Conservation (phyloP, 2,329 filamentous ascomycete species). For the Leptographium wingfieldii region DNA sequence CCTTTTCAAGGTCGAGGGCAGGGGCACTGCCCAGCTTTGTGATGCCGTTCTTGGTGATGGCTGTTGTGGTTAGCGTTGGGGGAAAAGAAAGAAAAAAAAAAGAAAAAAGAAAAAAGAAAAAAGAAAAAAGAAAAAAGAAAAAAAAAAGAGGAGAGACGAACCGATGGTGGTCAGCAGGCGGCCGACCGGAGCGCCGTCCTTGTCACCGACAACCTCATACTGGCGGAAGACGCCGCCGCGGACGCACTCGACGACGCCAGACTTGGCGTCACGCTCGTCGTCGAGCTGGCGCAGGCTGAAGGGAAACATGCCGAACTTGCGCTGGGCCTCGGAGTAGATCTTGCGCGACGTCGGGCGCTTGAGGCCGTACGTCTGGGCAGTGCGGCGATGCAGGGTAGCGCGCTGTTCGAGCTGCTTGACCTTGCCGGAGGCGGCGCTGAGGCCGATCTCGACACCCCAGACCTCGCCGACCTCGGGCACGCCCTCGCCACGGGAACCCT, state of each 20-base stretch:
- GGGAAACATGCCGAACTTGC: constrained; percentile 95
- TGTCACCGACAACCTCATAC: constrained; percentile 92
- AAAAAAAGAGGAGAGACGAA: constrained; percentile 36
- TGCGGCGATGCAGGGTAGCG: constrained; percentile 85
- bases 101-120: constrained; percentile 16
- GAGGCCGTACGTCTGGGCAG: constrained; percentile 78
- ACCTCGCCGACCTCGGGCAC: constrained; percentile 80
- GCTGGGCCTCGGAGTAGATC: constrained; percentile 85
- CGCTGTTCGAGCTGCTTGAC: constrained; percentile 84
- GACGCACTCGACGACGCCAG: constrained; percentile 88
- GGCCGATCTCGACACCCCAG: constrained; percentile 94
- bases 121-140: constrained; percentile 7
- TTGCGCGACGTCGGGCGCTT: constrained; percentile 92
- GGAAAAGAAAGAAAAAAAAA: background rate
- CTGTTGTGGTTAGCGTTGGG: constrained; percentile 29
- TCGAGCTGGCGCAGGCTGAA: constrained; percentile 96
- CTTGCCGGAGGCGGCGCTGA: constrained; percentile 85
- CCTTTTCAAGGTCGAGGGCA: constrained; percentile 63
- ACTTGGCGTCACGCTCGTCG: constrained; percentile 93
- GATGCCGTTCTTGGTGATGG: constrained; percentile 94
- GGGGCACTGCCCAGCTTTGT: constrained; percentile 72
- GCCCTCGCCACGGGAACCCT: constrained; percentile 85
- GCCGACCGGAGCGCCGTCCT: constrained; percentile 74
- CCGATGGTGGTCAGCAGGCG: constrained; percentile 84
- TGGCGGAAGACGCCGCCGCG: constrained; percentile 84